Conservation (phyloP, 2,329 filamentous ascomycete genomes). For the Myriosclerotinia duriaeana region DNA sequence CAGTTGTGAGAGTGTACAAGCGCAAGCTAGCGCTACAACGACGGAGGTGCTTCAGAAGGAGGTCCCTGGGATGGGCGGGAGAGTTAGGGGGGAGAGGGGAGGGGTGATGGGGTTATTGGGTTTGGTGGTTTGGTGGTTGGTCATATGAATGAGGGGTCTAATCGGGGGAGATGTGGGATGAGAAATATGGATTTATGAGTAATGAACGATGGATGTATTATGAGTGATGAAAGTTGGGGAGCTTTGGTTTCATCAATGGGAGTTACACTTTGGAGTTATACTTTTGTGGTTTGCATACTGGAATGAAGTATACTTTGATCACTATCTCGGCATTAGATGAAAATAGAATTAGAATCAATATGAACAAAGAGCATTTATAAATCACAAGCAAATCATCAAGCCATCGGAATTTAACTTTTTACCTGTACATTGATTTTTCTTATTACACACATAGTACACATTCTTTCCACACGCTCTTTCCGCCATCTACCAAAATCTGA, state of each 20-base stretch:
- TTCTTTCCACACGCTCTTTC: no score
- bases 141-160: background rate
- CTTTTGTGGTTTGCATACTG: no score
- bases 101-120: constrained; percentile 6
- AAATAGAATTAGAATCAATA: no score
- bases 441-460: no score
- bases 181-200: background rate
- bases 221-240: background rate
- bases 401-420: no score
- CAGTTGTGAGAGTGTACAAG: constrained; percentile 63
- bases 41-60: constrained; percentile 43
- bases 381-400: no score
- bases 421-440: no score
- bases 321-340: no score
- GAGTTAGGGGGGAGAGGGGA: constrained; percentile 7
- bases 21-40: constrained; percentile 56
- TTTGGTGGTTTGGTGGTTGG: background rate
- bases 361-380: no score
- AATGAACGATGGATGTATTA: background rate
- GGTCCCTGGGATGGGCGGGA: constrained; percentile 27
- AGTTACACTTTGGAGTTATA: no score
- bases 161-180: background rate
- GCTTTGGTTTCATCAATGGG: background rate
- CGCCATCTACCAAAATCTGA: no score
- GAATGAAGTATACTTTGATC: no score